Base-by-base conservation (phyloP, 2,329 filamentous ascomycete species). In the Ceratocystis smalleyi region DNA sequence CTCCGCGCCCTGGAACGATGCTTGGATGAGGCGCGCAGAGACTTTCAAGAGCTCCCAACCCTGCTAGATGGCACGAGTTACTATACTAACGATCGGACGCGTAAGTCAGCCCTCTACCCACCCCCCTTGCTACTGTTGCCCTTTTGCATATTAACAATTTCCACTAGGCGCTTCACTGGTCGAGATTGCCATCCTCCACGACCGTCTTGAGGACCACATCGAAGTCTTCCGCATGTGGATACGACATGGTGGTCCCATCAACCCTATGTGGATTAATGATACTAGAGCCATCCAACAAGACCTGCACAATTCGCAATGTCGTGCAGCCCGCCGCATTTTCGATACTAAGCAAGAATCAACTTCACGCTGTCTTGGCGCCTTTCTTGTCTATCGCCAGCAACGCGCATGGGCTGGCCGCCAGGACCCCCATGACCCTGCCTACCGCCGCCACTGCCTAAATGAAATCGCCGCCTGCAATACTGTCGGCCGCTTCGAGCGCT, bases 11-110 rank as follows among this genome's bases (percentile, higher is more conserved):
- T 84, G 63, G 78, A 83, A 69, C 74, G 76, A 43, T 75, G 77
- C n/a, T 75, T 84, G 62, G 80, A 83, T 70, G 80, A 83, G 68
- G 82, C 82, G 64, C 81, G 79, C 72, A 78, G 77, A 71, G 81
- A 84, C 72, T 84, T 83, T 68, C 81, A 84, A 73, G 77, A 81
- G 69, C 74, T 84, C 66, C 77, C 77, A 24, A 75, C 75, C 59
- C 74, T 84, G 54, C 77, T 84, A 63, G 79, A 81, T 68, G 81
- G 81, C 35, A 77, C 79, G 69, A 75, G 78, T 57, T 81, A 83
- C 71, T 84, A 84, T 69, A 78, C 83, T 69, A 78, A 79, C 66
- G 81, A 84, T 70, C 65, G 62, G 7, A 66, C 65, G 1, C 59
- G 65, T 66, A 62, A 66, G 65, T 35, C 22, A 43, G 1, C 15